phyloP scores from a whole-genome alignment of 2,329 filamentous ascomycete species.

The Remersonia thermophila region DNA sequence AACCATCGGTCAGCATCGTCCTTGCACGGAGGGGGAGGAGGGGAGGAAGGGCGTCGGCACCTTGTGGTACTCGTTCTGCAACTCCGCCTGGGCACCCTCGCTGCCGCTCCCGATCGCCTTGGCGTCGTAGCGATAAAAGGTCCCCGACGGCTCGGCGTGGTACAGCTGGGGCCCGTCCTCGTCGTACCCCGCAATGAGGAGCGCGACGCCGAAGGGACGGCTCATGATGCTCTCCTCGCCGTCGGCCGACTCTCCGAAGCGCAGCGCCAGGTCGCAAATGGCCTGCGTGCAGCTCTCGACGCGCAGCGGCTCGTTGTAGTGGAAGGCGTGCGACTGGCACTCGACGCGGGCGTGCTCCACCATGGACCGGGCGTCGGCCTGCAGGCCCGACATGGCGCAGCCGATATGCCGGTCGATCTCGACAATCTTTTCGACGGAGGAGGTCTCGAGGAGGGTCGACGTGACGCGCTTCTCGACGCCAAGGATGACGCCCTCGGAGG shows the following conservation, averaged over 20 bases:
- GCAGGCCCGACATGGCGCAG: slow-evolving; percentile 95
- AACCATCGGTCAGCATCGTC: too few relatives aligned
- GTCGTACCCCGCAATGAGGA: slow-evolving; percentile 93
- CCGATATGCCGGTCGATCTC: slow-evolving; percentile 98
- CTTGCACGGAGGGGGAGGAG: background rate
- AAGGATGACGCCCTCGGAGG: slow-evolving; percentile 85
- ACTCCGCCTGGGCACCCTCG: slow-evolving; percentile 91
- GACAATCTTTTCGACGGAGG: slow-evolving; percentile 98
- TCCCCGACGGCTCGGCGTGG: slow-evolving; percentile 94
- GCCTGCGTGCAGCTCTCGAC: slow-evolving; percentile 98
- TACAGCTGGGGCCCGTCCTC: slow-evolving; percentile 96
- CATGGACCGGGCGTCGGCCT: slow-evolving; percentile 95
- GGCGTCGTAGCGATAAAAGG: slow-evolving; percentile 97
- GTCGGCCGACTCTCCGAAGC: slow-evolving; percentile 94
- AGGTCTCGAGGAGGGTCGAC: slow-evolving; percentile 91
- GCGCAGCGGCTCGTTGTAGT: slow-evolving; percentile 89
- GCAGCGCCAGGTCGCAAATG: slow-evolving; percentile 90
- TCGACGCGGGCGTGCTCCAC: slow-evolving; percentile 97
- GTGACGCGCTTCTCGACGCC: slow-evolving; percentile 99
- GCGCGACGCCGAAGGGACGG: slow-evolving; percentile 87
- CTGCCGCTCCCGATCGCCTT: slow-evolving; percentile 97
- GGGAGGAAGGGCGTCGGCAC: slow-evolving; percentile 22
- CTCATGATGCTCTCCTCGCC: slow-evolving; percentile 99
- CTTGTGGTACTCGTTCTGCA: slow-evolving; percentile 98
- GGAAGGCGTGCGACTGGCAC: slow-evolving; percentile 92